These are phyloP conservation scores for Rosa multiflora DNA, from an alignment of 306 rosid genomes.

Conservation along the genomic window DNA sequence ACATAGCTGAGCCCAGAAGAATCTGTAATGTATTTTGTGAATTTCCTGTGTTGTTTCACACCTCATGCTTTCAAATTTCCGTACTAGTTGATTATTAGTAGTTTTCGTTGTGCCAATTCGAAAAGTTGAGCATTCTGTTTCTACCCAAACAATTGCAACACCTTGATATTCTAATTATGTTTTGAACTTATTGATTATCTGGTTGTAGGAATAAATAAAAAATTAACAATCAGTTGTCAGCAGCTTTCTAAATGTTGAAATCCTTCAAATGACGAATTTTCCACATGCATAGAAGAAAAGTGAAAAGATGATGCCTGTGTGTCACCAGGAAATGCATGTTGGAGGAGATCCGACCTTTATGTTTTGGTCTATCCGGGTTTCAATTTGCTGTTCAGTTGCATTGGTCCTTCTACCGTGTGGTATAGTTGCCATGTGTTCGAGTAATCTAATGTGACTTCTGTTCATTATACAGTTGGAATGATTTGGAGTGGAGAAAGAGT, in stretches of 20 bases:
- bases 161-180: too few species aligned
- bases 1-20: too few species aligned
- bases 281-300: neutral
- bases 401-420: neutral
- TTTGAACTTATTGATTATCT: too few species aligned
- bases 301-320: neutral
- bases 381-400: neutral
- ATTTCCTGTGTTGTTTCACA: neutral
- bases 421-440: neutral
- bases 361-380: neutral
- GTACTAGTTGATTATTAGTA: neutral
- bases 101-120: neutral
- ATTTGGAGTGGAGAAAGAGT: constrained; percentile 78
- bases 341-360: neutral
- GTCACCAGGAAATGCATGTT: neutral
- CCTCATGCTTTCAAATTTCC: neutral
- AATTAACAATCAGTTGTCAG: neutral
- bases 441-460: constrained; percentile 13
- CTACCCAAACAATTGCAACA: neutral
- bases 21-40: too few species aligned
- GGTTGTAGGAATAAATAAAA: neutral
- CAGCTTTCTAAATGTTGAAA: neutral
- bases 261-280: neutral
- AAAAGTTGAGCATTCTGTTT: neutral
- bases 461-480: constrained; percentile 72